Evolutionary conservation across 2,329 filamentous ascomycete genomes (phyloP).

Genomic region (Xylaria sp.): DNA sequence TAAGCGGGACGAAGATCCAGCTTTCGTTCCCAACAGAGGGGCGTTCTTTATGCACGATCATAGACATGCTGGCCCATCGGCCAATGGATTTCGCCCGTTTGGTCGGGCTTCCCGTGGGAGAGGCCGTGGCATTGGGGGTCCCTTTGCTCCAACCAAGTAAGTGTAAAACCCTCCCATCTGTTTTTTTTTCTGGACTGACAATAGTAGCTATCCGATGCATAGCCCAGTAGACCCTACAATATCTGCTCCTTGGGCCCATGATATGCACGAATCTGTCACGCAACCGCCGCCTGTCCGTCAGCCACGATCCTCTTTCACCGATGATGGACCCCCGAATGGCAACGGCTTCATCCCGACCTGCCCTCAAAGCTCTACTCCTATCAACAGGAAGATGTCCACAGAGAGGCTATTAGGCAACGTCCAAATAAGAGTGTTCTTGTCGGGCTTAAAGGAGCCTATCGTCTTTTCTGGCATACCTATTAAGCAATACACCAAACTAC

Average conservation of each 20-base stretch:
- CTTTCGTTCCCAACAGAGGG: slow-evolving; percentile 93
- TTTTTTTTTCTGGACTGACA: slow-evolving; percentile 38
- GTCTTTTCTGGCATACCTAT: slow-evolving; percentile 80
- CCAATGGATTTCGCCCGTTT: slow-evolving; percentile 81
- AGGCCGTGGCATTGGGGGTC: slow-evolving; percentile 66
- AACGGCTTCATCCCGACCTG: slow-evolving; percentile 66
- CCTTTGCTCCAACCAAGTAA: slow-evolving; percentile 72
- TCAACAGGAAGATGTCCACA: slow-evolving; percentile 82
- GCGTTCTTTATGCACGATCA: slow-evolving; percentile 98
- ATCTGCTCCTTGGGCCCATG: slow-evolving; percentile 87
- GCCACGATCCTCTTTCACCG: slow-evolving; percentile 56
- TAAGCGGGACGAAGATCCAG: slow-evolving; percentile 87
- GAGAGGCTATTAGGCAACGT: slow-evolving; percentile 87
- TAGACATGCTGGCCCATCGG: slow-evolving; percentile 78
- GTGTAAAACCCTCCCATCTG: slow-evolving; percentile 49
- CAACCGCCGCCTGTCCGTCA: slow-evolving; percentile 56
- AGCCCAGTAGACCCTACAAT: slow-evolving; percentile 70
- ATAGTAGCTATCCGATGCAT: slow-evolving; percentile 53
- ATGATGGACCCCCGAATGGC: slow-evolving; percentile 65
- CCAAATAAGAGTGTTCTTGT: slow-evolving; percentile 83
- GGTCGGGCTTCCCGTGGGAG: slow-evolving; percentile 73
- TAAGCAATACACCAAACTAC: slow-evolving; percentile 92
- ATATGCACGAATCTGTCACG: slow-evolving; percentile 83
- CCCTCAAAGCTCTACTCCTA: slow-evolving; percentile 69
- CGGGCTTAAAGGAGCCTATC: slow-evolving; percentile 77